phyloP scores from a whole-genome alignment of 257 asterid genomes.

The Vinca minor region DNA sequence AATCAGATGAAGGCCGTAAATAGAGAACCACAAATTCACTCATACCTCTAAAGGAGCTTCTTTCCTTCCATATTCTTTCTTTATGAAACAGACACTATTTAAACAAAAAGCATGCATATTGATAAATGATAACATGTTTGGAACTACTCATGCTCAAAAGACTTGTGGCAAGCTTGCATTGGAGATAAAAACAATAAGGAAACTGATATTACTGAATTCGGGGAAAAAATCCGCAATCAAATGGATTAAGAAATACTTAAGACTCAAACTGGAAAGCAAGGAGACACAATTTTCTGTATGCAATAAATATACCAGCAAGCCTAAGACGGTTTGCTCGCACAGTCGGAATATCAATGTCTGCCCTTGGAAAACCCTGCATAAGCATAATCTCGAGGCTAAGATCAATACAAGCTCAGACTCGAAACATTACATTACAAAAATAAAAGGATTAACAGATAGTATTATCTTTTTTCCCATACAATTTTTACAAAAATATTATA shows the following conservation, averaged over 20 bases:
- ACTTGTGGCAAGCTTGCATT: neutral
- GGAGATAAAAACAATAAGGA: neutral
- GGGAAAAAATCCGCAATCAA: neutral
- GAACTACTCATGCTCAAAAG: neutral
- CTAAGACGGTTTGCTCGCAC: conserved; percentile 68
- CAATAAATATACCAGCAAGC: conserved; percentile 52
- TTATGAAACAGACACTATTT: neutral
- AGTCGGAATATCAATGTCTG: conserved; percentile 64
- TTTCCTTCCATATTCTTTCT: neutral
- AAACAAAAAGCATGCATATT: neutral
- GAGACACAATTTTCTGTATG: neutral
- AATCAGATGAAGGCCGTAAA: neutral
- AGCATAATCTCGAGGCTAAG: conserved; percentile 1
- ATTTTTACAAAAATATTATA: no score
- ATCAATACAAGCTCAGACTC: neutral
- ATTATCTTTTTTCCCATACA: no score
- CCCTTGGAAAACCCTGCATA: conserved; percentile 89
- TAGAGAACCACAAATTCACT: neutral
- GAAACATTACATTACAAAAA: neutral
- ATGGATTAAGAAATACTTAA: neutral
- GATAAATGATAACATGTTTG: neutral
- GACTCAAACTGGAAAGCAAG: neutral
- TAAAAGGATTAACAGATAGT: neutral
- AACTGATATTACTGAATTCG: neutral
- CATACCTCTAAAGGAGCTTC: neutral